Evolutionary conservation across 352 stramenopile genomes (phyloP), one percentile per base, ranked within the genome.

Genomic region (Phytopythium mirpurense): DNA sequence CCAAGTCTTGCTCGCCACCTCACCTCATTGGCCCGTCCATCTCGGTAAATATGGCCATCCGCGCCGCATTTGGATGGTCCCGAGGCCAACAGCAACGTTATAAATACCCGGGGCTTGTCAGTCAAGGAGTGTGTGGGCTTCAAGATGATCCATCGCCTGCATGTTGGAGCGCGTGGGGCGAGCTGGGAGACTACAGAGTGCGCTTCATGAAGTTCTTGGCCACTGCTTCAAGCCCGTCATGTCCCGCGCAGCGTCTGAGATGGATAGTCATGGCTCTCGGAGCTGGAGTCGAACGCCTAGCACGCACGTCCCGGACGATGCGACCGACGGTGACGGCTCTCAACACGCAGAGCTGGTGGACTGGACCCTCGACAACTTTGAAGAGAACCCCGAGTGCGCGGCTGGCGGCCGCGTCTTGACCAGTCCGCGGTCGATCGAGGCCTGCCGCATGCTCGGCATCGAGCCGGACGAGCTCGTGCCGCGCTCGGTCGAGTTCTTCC

Each of bases 391-490:
- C 2, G 49, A 40, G 46, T 35, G 60, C 2, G 68, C 59, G 37
- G 32, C 52, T 0, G 57, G 53, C 3, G 47, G 63, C 23, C 65
- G 70, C 14, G 73, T 90, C 12, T 26, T 93, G 11, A 85, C 59
- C 9, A 93, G 82, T 26, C 82, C 82, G 12, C 75, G 76, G 21
- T 90, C 82, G 0, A 62, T 93, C 15, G 78, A 85, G 68, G 80
- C 80, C 1, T 93, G 83, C 54, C 63, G 69, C 1, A 88, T 90
- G 74, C 62, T 91, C 0, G 83, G 83, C 37, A 52, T 93, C 5
- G 79, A 89, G 35, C 72, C 76, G 0, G 62, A 83, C 1, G 78
- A 91, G 31, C 68, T 93, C 9, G 46, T 91, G 24, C 68, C 67
- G 36, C 70, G 75, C 27, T 58, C 80, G 24, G 44, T 82, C 15